Evolutionary conservation across 495 filamentous ascomycete genomes (phyloP), one percentile per base, ranked within the genome.

Genomic region (Tetracladium marchalianum): DNA sequence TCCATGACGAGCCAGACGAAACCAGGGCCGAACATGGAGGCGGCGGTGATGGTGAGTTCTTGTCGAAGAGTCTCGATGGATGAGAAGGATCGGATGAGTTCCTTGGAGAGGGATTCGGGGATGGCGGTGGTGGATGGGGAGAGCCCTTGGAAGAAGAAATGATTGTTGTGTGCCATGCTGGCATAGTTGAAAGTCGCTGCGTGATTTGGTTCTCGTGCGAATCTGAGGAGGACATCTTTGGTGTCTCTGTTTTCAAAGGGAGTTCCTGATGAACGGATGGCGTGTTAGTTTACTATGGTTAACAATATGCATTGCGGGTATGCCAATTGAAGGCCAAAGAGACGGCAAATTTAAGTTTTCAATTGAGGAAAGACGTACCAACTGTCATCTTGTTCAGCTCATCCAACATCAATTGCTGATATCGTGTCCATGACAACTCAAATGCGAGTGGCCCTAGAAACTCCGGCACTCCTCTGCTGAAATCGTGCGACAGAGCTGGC

Each of bases 131-230:
- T 22, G 35, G 58, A 50, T 34, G 76, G 71, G 45, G 73, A 71
- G 66, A 57, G 43, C 9, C 56, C 17, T 31, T 59, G 51, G 76
- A 97, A 97, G 80, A 95, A 97, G 67, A 92, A 85, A 64, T 92
- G 80, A 72, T 96, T 96, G 77, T 97, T 96, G 70, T 85, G 81
- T 45, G 88, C 86, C 83, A 94, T 94, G 51, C 82, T 89, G 60
- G 92, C 92, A 58, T 90, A 78, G 73, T 98, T 98, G 77, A 98
- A 98, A 51, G 83, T 68, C 48, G 77, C 67, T 35, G 93, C 92
- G 50, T 73, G 68, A 44, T 76, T 69, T 31, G 89, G 78, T 50
- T 90, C 77, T 56, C 87, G 84, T 41, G 92, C 86, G 54, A 81
- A 82, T 50, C 74, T 70, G 59, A 93, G 67, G 56, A 87, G 59